Evolutionary conservation across 352 stramenopile species (phyloP).

Genomic region (Thraustotheca clavata): DNA sequence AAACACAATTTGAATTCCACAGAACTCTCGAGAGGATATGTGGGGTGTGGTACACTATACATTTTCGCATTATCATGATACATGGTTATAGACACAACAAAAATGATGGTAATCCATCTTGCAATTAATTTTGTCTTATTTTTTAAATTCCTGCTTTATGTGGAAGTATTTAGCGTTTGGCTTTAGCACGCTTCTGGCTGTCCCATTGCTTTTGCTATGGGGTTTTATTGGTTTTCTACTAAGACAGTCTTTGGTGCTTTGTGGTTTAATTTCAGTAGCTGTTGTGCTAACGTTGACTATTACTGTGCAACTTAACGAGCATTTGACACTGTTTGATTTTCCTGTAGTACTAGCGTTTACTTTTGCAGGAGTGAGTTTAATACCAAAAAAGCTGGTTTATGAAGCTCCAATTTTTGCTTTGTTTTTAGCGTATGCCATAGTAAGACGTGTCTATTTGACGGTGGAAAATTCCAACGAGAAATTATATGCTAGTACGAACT

Average conservation of each 20-base stretch:
- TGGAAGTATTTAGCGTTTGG: background rate
- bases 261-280: constrained; percentile 20
- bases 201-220: constrained; percentile 46
- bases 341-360: background rate
- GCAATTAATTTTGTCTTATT: too few species aligned
- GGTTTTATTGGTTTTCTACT: constrained; percentile 40
- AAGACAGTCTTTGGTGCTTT: constrained; percentile 32
- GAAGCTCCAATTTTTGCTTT: background rate
- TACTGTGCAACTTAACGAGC: background rate
- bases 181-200: constrained; percentile 23
- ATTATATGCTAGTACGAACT: too few species aligned
- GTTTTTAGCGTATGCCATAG: constrained; percentile 10
- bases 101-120: too few species aligned
- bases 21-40: too few species aligned
- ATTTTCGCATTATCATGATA: too few species aligned
- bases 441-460: background rate
- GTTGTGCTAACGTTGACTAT: background rate
- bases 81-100: too few species aligned
- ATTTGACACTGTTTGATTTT: constrained; percentile 2
- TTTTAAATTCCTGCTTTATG: background rate
- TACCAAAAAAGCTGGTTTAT: background rate
- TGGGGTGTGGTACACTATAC: too few species aligned
- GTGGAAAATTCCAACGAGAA: too few species aligned
- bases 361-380: background rate
- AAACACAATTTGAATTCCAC: too few species aligned